These are phyloP conservation scores for Suillus plorans DNA, from an alignment of 768 basidiomycete genomes.

Conservation along the genomic window DNA sequence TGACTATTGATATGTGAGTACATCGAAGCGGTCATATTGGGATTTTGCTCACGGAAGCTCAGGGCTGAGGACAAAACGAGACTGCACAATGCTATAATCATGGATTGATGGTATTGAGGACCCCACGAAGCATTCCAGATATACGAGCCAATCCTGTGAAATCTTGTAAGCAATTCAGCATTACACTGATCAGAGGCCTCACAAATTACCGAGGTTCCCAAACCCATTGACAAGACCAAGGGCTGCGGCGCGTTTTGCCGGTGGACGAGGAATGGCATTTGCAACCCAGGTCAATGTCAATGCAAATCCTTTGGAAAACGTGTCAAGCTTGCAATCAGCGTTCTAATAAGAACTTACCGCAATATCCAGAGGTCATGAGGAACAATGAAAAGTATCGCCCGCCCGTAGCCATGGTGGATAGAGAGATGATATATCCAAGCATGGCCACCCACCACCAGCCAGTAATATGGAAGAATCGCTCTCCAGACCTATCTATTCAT, in stretches of 20 bases:
- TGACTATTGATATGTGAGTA: slow-evolving; percentile 29
- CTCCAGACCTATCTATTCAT: slow-evolving; percentile 52
- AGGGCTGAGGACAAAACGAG: slow-evolving; percentile 33
- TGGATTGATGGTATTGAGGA: slow-evolving; percentile 60
- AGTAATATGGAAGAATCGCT: slow-evolving; percentile 62
- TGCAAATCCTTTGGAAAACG: slow-evolving; percentile 35
- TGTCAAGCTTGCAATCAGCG: neutral
- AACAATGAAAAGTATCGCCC: slow-evolving; percentile 63
- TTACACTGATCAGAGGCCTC: slow-evolving; percentile 19
- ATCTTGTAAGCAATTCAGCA: neutral
- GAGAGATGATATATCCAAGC: slow-evolving; percentile 57
- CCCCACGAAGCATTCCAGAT: slow-evolving; percentile 64
- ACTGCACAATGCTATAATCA: slow-evolving; percentile 47
- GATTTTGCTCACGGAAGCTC: slow-evolving; percentile 31
- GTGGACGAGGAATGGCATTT: slow-evolving; percentile 58
- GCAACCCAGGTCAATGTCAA: slow-evolving; percentile 61
- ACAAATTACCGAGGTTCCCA: slow-evolving; percentile 62
- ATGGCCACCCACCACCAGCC: slow-evolving; percentile 62
- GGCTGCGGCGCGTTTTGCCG: slow-evolving; percentile 49
- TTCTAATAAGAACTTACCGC: slow-evolving; percentile 26
- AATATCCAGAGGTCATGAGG: slow-evolving; percentile 57
- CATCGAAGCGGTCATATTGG: neutral
- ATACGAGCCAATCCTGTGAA: slow-evolving; percentile 54
- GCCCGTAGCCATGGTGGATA: slow-evolving; percentile 48
- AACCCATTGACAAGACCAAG: slow-evolving; percentile 63